phyloP scores from a whole-genome alignment of 495 filamentous ascomycete species.

The Friedmanniomyces simplex region DNA sequence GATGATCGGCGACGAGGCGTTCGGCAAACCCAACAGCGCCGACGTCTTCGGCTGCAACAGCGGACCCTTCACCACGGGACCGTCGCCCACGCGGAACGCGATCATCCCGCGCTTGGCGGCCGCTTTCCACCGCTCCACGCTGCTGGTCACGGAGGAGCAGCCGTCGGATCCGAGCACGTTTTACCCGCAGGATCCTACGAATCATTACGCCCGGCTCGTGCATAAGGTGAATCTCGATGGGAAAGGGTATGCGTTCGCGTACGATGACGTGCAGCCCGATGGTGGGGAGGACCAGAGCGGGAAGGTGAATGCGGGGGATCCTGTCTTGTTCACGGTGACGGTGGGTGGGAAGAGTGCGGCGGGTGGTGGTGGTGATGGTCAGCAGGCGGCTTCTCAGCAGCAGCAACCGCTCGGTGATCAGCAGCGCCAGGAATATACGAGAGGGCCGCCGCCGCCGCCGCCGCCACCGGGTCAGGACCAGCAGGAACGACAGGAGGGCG shows the following conservation, averaged over 20 bases:
- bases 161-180: conserved; percentile 32
- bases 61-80: conserved; percentile 53
- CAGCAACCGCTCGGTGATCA: background rate
- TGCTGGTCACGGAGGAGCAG: conserved; percentile 33
- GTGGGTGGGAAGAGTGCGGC: conserved; percentile 43
- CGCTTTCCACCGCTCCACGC: conserved; percentile 56
- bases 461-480: background rate
- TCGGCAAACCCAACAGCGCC: conserved; percentile 44
- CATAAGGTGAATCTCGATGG: conserved; percentile 52
- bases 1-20: conserved; percentile 42
- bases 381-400: background rate
- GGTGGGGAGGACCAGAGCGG: conserved; percentile 53
- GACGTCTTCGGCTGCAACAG: conserved; percentile 65
- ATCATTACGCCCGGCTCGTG: conserved; percentile 60
- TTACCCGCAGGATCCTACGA: conserved; percentile 49
- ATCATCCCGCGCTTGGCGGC: conserved; percentile 58
- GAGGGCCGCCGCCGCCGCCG: conserved; percentile 10
- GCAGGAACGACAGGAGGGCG: conserved; percentile 1
- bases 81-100: conserved; percentile 37
- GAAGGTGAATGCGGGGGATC: conserved; percentile 47
- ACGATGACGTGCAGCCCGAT: conserved; percentile 59
- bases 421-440: conserved; percentile 1
- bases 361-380: background rate
- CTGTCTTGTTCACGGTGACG: conserved; percentile 48
- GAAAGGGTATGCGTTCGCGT: conserved; percentile 66